phyloP scores from a whole-genome alignment of 1,284 basidiomycete species.

The Peniophora sp. region DNA sequence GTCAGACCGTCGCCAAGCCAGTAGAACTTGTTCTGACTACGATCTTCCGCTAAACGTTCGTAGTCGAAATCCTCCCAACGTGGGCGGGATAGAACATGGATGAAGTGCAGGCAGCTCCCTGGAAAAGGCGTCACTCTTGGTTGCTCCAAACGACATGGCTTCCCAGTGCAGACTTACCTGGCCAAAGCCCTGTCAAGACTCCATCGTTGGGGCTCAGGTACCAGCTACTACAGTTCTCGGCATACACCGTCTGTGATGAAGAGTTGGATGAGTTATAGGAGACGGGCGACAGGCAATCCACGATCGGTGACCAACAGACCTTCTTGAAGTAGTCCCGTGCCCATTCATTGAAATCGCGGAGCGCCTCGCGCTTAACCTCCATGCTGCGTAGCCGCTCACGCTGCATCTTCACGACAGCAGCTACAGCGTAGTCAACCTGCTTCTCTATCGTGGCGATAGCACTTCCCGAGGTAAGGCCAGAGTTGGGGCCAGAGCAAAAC shows the following conservation, averaged over 20 bases:
- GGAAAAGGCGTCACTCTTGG: not conserved
- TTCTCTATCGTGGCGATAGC: slow-evolving; percentile 40
- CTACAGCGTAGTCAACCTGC: slow-evolving; percentile 41
- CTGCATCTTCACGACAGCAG: slow-evolving; percentile 42
- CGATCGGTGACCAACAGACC: slow-evolving; percentile 16
- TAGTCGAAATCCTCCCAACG: slow-evolving; percentile 64
- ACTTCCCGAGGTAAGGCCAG: slow-evolving; percentile 38
- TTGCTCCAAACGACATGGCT: not conserved
- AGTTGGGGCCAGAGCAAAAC: slow-evolving; percentile 41
- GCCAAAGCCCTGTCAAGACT: slow-evolving; percentile 46
- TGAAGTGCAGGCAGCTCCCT: slow-evolving; percentile 49
- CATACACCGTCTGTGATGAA: slow-evolving; percentile 44
- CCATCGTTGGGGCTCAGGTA: slow-evolving; percentile 58
- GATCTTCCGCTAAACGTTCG: slow-evolving; percentile 30
- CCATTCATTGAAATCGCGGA: slow-evolving; percentile 40
- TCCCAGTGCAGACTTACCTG: slow-evolving; percentile 40
- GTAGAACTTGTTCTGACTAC: slow-evolving; percentile 28
- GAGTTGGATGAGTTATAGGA: not conserved
- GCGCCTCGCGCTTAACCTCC: slow-evolving; percentile 41
- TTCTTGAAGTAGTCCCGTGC: slow-evolving; percentile 35
- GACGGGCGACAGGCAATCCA: not conserved
- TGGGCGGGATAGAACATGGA: slow-evolving; percentile 39
- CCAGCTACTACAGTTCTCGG: slow-evolving; percentile 55
- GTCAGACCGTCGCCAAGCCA: not conserved
- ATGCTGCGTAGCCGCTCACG: slow-evolving; percentile 45